A percentile compares a stretch with the other conserved stretches of the same genome.
Conservation (phyloP, 306 rosid genomes). For the Quercus alba region DNA sequence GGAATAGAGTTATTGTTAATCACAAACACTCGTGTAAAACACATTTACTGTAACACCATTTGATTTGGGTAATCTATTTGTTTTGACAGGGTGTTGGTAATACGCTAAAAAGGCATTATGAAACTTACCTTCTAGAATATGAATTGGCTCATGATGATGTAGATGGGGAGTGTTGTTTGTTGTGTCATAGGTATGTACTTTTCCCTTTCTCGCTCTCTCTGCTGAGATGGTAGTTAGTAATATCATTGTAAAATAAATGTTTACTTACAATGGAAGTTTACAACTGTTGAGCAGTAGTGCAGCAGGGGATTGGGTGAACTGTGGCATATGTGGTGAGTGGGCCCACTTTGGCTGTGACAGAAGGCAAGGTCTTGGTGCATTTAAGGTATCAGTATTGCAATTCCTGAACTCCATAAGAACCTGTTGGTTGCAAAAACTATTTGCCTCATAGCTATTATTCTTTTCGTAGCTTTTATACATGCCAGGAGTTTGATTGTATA, state of each 20-base stretch:
- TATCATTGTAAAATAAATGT: not conserved
- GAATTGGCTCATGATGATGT: conserved; percentile 98
- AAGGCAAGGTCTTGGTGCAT: conserved; percentile 98
- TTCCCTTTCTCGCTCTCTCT: not conserved
- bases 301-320: conserved; percentile 99
- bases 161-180: conserved; percentile 96
- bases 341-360: conserved; percentile 99
- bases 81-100: conserved; percentile 93
- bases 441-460: no score
- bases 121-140: conserved; percentile 94
- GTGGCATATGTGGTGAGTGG: conserved; percentile 99
- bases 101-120: conserved; percentile 96
- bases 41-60: not conserved
- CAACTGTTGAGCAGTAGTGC: conserved; percentile 81
- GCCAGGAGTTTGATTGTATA: not conserved
- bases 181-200: conserved; percentile 88
- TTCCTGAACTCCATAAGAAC: not conserved
- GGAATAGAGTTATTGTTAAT: not conserved
- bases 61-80: conserved; percentile 13
- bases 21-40: not conserved
- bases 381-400: conserved; percentile 60
- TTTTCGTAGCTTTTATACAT: not conserved
- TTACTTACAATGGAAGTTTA: conserved; percentile 22
- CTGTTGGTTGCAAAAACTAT: not conserved
- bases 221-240: not conserved